Percentiles rank a stretch among this genome's conserved stretches.
These are phyloP conservation scores for Serpula lacrymans DNA, from an alignment of 768 basidiomycete genomes.

Conservation along the genomic window DNA sequence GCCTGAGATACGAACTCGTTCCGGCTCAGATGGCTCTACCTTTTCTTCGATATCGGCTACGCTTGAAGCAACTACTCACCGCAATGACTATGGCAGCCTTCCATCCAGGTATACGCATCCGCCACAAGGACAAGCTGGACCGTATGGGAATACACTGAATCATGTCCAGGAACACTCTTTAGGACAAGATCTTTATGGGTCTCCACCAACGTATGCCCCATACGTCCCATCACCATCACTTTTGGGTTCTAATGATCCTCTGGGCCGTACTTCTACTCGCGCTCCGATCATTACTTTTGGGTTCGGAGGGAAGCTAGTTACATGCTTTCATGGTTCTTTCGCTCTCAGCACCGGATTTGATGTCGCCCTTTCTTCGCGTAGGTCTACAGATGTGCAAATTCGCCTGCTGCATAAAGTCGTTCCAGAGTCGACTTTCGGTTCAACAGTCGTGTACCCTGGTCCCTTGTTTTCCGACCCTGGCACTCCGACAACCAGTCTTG, in stretches of 20 bases:
- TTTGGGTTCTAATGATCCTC: constrained; percentile 76
- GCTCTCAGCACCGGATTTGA: constrained; percentile 73
- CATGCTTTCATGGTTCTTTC: constrained; percentile 78
- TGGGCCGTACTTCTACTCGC: constrained; percentile 67
- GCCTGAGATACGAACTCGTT: constrained; percentile 32
- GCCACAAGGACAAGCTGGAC: constrained; percentile 15
- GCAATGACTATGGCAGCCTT: constrained; percentile 26
- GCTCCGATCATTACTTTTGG: constrained; percentile 87
- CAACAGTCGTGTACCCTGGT: constrained; percentile 71
- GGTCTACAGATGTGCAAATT: constrained; percentile 66
- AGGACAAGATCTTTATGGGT: constrained; percentile 24
- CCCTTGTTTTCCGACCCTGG: constrained; percentile 81
- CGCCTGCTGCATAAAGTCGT: constrained; percentile 66
- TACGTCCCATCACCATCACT: constrained; percentile 87
- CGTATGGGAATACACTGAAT: constrained; percentile 10
- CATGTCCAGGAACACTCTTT: constrained; percentile 14
- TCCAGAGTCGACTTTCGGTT: constrained; percentile 60
- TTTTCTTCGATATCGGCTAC: constrained; percentile 28
- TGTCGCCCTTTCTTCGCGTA: constrained; percentile 68
- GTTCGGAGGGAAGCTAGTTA: constrained; percentile 87
- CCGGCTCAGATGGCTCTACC: constrained; percentile 44
- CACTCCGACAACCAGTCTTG: constrained; percentile 58
- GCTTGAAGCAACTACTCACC: constrained; percentile 15
- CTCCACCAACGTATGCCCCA: constrained; percentile 42
- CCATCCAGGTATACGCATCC: constrained; percentile 14